Percentiles rank a stretch among this genome's conserved stretches.
Conservation (phyloP, 2,329 filamentous ascomycete species). For the Penicillium sclerotigenum region DNA sequence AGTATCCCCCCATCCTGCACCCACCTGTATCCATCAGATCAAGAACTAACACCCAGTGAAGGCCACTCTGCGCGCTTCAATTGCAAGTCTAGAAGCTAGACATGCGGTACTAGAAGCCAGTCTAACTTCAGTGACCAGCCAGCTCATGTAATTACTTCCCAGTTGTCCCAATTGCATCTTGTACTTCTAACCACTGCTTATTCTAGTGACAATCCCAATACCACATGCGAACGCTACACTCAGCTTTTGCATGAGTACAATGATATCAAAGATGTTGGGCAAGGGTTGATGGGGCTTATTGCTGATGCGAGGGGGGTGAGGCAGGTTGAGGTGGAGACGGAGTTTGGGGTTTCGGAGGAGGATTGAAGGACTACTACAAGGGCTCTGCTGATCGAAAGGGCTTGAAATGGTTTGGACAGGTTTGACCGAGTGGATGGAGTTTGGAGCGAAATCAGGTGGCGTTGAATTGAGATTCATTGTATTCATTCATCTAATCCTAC, state of each 20-base stretch:
- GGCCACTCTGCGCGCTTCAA: conserved; percentile 24
- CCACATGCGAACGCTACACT: conserved; percentile 62
- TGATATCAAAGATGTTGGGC: conserved; percentile 66
- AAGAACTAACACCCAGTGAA: conserved; percentile 7
- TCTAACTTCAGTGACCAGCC: conserved; percentile 33
- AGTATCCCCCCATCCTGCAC: neutral
- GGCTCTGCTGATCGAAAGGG: neutral
- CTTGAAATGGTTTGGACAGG: neutral
- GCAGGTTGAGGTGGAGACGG: conserved; percentile 43
- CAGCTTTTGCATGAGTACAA: conserved; percentile 66
- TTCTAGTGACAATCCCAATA: conserved; percentile 43
- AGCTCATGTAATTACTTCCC: conserved; percentile 34
- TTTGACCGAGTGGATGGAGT: neutral
- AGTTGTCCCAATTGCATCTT: neutral
- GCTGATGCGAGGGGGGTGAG: conserved; percentile 61
- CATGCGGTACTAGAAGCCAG: conserved; percentile 39
- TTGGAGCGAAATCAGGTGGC: neutral
- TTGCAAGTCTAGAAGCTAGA: conserved; percentile 46
- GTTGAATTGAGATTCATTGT: conserved; percentile 2
- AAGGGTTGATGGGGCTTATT: conserved; percentile 64
- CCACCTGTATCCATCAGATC: neutral
- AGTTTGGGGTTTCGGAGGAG: conserved; percentile 39
- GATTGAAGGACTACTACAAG: conserved; percentile 27
- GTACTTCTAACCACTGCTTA: neutral
- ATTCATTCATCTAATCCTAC: conserved; percentile 4